These are phyloP conservation scores for Sphaerobolus stellatus DNA, from an alignment of 1,284 basidiomycete species.

Conservation along the genomic window DNA sequence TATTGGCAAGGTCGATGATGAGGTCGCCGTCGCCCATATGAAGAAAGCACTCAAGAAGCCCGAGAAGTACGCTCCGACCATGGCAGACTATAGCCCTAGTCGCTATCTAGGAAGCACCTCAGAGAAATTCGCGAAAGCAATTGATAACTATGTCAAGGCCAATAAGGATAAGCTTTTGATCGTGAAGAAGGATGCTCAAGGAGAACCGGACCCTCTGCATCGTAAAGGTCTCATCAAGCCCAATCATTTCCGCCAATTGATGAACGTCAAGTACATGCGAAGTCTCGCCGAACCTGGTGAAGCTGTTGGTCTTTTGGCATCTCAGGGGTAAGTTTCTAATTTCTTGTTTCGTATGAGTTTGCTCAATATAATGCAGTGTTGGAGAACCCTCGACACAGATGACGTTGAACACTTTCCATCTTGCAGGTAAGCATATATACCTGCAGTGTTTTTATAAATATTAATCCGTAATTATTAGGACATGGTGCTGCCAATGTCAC, in stretches of 20 bases:
- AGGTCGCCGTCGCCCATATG: conserved; percentile 76
- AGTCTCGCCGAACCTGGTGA: conserved; percentile 96
- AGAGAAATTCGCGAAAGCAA: conserved; percentile 84
- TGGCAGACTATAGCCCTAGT: conserved; percentile 79
- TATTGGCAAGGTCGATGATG: conserved; percentile 59
- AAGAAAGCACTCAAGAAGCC: conserved; percentile 87
- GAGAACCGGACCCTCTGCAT: conserved; percentile 37
- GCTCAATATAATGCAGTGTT: conserved; percentile 55
- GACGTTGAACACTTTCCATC: conserved; percentile 99
- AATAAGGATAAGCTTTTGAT: conserved; percentile 75
- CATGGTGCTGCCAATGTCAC: conserved; percentile 99
- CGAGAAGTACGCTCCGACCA: conserved; percentile 65
- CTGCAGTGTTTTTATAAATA: conserved; percentile 9
- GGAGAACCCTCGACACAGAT: conserved; percentile 99
- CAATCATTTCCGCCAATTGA: conserved; percentile 73
- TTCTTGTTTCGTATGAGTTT: conserved; percentile 8
- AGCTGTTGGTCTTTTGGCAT: conserved; percentile 95
- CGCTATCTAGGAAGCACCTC: conserved; percentile 89
- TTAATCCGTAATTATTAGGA: conserved; percentile 45
- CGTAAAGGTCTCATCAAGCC: conserved; percentile 51
- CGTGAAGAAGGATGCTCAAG: conserved; percentile 52
- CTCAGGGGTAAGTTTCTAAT: conserved; percentile 75
- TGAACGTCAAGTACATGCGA: conserved; percentile 90
- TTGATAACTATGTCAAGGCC: conserved; percentile 78
- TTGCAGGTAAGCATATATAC: conserved; percentile 68